A percentile compares a stretch with the other conserved stretches of the same genome.
These are phyloP conservation scores for Lachnellula subtilissima DNA, from an alignment of 2,329 filamentous ascomycete species.

Conservation along the genomic window DNA sequence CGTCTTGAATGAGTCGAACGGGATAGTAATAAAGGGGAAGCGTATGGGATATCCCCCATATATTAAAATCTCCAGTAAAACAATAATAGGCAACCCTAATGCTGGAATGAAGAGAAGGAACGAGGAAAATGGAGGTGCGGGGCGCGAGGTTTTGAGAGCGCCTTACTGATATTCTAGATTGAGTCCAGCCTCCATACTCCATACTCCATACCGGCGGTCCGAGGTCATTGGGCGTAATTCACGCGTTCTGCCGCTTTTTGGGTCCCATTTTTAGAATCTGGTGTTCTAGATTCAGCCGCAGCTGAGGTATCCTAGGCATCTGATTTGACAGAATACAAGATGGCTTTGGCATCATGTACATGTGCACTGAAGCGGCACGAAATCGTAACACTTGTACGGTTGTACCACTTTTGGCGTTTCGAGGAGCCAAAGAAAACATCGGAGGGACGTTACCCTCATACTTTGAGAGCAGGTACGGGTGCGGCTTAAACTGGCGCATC, in stretches of 20 bases:
- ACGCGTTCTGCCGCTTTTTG: background rate
- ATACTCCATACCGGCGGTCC: background rate
- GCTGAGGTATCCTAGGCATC: background rate
- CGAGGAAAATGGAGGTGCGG: background rate
- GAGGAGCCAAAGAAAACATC: no score
- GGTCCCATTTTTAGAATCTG: background rate
- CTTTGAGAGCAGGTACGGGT: no score
- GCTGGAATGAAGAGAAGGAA: no score
- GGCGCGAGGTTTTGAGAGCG: background rate
- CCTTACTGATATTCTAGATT: background rate
- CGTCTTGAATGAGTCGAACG: background rate
- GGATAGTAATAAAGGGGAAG: background rate
- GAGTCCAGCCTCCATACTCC: background rate
- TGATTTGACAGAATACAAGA: background rate
- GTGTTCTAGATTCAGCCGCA: conserved; percentile 2
- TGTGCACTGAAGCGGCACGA: no score
- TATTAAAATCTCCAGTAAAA: background rate
- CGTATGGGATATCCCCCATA: background rate
- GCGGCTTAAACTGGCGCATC: no score
- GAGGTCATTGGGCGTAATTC: no score
- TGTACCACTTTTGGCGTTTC: no score
- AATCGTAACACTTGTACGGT: no score
- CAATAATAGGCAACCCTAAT: background rate
- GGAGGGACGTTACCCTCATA: no score
- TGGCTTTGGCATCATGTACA: background rate